These are phyloP conservation scores for Leccinum barrowsii DNA, from an alignment of 768 basidiomycete genomes.

Conservation along the genomic window DNA sequence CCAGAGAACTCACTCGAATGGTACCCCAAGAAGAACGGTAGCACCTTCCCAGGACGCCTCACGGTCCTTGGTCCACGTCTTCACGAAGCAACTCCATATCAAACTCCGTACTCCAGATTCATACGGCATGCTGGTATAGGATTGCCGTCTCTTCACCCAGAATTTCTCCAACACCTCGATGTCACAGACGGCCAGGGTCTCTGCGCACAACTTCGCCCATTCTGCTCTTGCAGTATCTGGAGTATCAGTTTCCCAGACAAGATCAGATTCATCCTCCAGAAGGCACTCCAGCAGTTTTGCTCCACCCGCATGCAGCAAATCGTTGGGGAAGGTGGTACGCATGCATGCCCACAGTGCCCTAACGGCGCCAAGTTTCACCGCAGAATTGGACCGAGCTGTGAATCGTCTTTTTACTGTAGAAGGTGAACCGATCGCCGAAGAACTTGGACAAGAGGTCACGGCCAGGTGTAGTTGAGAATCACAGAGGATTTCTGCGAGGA, in stretches of 20 bases:
- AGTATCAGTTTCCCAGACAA: constrained; percentile 41
- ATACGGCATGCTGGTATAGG: constrained; percentile 29
- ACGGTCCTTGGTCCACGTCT: constrained; percentile 49
- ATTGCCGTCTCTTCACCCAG: constrained; percentile 37
- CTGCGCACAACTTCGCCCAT: constrained; percentile 62
- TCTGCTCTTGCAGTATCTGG: constrained; percentile 44
- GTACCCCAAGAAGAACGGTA: constrained; percentile 49
- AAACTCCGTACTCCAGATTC: constrained; percentile 40
- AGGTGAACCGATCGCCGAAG: constrained; percentile 6
- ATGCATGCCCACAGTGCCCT: constrained; percentile 56
- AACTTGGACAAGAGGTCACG: constrained; percentile 21
- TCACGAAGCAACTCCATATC: constrained; percentile 57
- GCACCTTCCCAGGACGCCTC: constrained; percentile 53
- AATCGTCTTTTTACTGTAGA: constrained; percentile 4
- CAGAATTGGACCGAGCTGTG: constrained; percentile 35
- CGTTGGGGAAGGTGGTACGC: constrained; percentile 39
- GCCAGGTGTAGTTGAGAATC: constrained; percentile 45
- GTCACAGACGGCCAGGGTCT: constrained; percentile 48
- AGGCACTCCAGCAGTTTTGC: constrained; percentile 48
- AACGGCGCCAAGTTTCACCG: constrained; percentile 55
- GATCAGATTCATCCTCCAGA: constrained; percentile 43
- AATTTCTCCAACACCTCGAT: constrained; percentile 47
- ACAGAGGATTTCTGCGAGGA: constrained; percentile 48
- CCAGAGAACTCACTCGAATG: constrained; percentile 54
- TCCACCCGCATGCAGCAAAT: constrained; percentile 41